Evolutionary conservation across 148 eudicot genomes (phyloP).

Genomic region (Nepenthes gracilis): DNA sequence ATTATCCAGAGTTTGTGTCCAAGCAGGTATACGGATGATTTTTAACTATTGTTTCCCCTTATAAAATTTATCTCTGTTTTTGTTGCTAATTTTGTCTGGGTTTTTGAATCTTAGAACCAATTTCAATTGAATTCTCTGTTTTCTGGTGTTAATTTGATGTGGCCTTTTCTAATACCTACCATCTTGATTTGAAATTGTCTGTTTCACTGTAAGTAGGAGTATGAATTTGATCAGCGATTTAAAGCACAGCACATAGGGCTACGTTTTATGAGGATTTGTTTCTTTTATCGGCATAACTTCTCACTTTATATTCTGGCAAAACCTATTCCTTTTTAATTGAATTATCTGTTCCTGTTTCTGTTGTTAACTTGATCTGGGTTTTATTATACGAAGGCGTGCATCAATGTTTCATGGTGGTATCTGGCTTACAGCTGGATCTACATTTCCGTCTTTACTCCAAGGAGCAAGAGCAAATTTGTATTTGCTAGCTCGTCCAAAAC

Average conservation of each 20-base stretch:
- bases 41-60: background rate
- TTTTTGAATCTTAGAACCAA: background rate
- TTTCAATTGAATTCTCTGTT: background rate
- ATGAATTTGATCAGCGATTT: too few relatives aligned
- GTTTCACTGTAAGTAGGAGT: too few relatives aligned
- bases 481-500: constrained; percentile 37
- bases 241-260: too few relatives aligned
- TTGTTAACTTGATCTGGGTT: background rate
- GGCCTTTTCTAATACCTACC: background rate
- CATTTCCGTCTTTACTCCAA: constrained; percentile 26
- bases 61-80: background rate
- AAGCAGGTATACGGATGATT: constrained; percentile 24
- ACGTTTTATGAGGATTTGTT: too few relatives aligned
- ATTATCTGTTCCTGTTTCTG: background rate
- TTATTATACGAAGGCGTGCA: constrained; percentile 22
- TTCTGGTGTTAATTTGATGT: background rate
- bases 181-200: too few relatives aligned
- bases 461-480: constrained; percentile 28
- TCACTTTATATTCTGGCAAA: too few relatives aligned
- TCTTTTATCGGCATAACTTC: too few relatives aligned
- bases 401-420: constrained; percentile 60
- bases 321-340: background rate
- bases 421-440: constrained; percentile 23
- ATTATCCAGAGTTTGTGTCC: constrained; percentile 44
- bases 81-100: background rate